Conservation (phyloP, 2,329 filamentous ascomycete genomes). For the Biscogniauxia mediterranea region DNA sequence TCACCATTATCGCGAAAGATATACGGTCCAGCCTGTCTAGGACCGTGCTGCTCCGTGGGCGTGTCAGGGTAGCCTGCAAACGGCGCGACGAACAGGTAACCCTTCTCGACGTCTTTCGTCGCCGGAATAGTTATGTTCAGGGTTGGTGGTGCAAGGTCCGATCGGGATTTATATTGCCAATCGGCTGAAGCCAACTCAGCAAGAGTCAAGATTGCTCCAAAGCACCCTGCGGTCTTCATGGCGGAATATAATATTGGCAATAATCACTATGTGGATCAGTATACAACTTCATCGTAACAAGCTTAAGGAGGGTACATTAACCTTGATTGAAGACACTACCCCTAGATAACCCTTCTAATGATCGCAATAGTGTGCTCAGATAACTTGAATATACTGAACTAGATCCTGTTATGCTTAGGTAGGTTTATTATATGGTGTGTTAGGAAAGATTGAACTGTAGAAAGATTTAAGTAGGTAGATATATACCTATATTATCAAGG, state of each 20-base stretch:
- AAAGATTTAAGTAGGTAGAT: too few species aligned
- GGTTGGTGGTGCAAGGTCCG: slow-evolving; percentile 45
- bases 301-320: slow-evolving; percentile 31
- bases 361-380: not conserved
- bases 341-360: slow-evolving; percentile 23
- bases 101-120: slow-evolving; percentile 37
- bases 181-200: slow-evolving; percentile 27
- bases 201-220: slow-evolving; percentile 11
- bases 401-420: too few species aligned
- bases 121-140: slow-evolving; percentile 46
- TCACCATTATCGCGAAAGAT: slow-evolving; percentile 55
- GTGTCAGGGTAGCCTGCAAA: slow-evolving; percentile 37
- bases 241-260: slow-evolving; percentile 7
- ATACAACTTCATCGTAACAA: slow-evolving; percentile 16
- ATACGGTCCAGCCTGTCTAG: slow-evolving; percentile 52
- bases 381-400: not conserved
- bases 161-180: slow-evolving; percentile 46
- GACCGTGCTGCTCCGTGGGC: slow-evolving; percentile 40
- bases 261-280: slow-evolving; percentile 25
- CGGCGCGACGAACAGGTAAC: slow-evolving; percentile 44
- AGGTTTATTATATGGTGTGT: too few species aligned
- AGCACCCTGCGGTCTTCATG: slow-evolving; percentile 19
- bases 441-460: too few species aligned
- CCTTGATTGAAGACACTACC: slow-evolving; percentile 24
- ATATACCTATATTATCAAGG: too few species aligned